A percentile compares a stretch with the other conserved stretches of the same genome.
phyloP scores from a whole-genome alignment of 805 yeast genomes.

The Zygosaccharomyces bailii region DNA sequence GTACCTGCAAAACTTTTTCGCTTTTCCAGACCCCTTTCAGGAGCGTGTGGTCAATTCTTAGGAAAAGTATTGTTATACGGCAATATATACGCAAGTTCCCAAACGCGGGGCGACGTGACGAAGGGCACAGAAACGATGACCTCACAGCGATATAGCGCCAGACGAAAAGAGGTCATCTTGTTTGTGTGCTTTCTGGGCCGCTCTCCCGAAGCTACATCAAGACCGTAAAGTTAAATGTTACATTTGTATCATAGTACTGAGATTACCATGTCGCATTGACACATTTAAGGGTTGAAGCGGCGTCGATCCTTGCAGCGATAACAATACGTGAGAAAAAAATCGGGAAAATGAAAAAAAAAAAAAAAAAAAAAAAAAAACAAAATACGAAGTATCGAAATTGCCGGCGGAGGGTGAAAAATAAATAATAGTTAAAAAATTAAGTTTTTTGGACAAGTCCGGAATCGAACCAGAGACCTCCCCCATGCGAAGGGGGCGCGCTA shows the following conservation, averaged over 20 bases:
- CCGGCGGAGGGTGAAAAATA: neutral
- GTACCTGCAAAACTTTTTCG: neutral
- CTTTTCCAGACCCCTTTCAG: neutral
- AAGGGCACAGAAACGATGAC: too few species aligned
- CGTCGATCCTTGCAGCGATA: neutral
- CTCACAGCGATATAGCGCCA: too few species aligned
- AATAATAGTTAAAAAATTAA: conserved; percentile 5
- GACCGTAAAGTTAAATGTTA: too few species aligned
- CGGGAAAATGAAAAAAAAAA: neutral
- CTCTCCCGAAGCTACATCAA: too few species aligned
- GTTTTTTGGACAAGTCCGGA: conserved; percentile 65
- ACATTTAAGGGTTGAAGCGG: neutral
- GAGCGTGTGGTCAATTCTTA: neutral
- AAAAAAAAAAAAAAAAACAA: neutral
- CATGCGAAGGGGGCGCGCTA: conserved; percentile 38
- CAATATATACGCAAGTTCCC: neutral
- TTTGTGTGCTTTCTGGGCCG: too few species aligned
- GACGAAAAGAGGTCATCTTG: too few species aligned
- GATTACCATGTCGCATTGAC: neutral
- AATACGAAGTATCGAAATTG: too few species aligned
- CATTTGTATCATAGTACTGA: too few species aligned
- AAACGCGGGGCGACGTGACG: neutral
- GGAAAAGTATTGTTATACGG: neutral
- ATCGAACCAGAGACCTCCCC: conserved; percentile 76
- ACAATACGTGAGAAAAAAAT: neutral